phyloP scores from a whole-genome alignment of 2,329 filamentous ascomycete species.

The Emergomyces orientalis region DNA sequence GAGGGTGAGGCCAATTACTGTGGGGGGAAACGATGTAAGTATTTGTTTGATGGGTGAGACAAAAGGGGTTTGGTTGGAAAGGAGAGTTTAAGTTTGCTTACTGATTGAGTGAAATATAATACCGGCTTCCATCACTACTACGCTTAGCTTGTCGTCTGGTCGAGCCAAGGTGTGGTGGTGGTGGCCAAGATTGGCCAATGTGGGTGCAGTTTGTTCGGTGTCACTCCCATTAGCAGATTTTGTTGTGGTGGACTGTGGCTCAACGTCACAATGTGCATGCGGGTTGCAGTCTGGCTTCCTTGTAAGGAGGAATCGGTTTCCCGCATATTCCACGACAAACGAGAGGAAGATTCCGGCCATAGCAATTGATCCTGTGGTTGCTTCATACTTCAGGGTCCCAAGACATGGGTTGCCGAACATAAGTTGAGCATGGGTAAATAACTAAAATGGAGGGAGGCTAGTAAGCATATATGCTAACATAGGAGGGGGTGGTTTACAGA shows the following conservation, averaged over 20 bases:
- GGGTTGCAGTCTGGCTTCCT: constrained; percentile 16
- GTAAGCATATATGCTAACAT: background rate
- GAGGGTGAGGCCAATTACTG: constrained; percentile 54
- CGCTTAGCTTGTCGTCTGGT: constrained; percentile 43
- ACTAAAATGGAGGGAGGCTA: constrained; percentile 34
- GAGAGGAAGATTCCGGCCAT: constrained; percentile 67
- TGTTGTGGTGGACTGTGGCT: constrained; percentile 23
- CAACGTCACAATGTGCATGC: constrained; percentile 20
- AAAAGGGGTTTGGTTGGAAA: constrained; percentile 47
- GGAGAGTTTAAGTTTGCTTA: no score
- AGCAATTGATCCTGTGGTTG: constrained; percentile 58
- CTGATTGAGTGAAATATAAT: constrained; percentile 66
- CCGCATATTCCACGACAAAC: constrained; percentile 60
- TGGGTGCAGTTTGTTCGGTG: constrained; percentile 9
- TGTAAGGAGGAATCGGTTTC: constrained; percentile 47
- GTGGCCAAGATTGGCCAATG: constrained; percentile 25
- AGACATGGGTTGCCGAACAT: constrained; percentile 66
- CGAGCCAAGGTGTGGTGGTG: constrained; percentile 22
- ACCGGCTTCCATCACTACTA: constrained; percentile 62
- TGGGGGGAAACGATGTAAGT: constrained; percentile 45
- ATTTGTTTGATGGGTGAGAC: constrained; percentile 31
- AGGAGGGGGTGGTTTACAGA: constrained; percentile 6
- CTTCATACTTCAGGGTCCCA: constrained; percentile 57
- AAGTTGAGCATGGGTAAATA: constrained; percentile 62
- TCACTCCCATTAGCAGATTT: constrained; percentile 18